Evolutionary conservation across 2,329 filamentous ascomycete genomes (phyloP), one percentile per base, ranked within the genome.

Genomic region (Paraphoma sp.): DNA sequence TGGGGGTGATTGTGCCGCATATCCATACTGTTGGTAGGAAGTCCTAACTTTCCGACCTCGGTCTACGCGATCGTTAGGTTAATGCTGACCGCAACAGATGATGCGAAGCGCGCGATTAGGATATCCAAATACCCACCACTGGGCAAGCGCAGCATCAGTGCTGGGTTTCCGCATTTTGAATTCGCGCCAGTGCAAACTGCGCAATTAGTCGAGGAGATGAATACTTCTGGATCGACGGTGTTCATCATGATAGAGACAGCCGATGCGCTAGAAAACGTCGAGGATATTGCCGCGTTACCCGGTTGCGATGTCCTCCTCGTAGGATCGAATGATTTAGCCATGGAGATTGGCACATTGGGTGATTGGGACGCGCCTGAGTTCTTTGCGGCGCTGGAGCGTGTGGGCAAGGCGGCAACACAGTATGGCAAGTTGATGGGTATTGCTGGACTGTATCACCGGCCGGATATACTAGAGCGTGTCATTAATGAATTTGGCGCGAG

Each of bases 301-400:
- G 81, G 81, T 1, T 75, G 82, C 16, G 81, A 83, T 59, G 78
- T 82, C 9, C 68, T 83, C 3, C 76, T 83, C 36, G 73, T 83
- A 48, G 82, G 82, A 1, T 82, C 82, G 3, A 82, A 78, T 68
- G 82, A 84, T 70, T 71, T 83, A 1, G 82, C 54, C 7, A 40
- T 30, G 18, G 54, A 56, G 45, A 51, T 51, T 42, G 33, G 33
- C 33, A 38, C 33, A n/a, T n/a, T 38, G 10, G 33, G 33, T 11
- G 33, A 38, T n/a, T 38, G 33, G 33, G 33, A 38, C 33, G 33
- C 33, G n/a, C 33, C 33, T 11, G n/a, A 38, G n/a, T 38, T 38
- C 33, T 11, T 38, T 11, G 10, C 33, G n/a, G 33, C 33, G 33
- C n/a, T 38, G 33, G 10, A 38, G n/a, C 10, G 33, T 11, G 33